Conservation (phyloP, 2,329 filamentous ascomycete species). For the Hawksworthiomyces lignivorus region DNA sequence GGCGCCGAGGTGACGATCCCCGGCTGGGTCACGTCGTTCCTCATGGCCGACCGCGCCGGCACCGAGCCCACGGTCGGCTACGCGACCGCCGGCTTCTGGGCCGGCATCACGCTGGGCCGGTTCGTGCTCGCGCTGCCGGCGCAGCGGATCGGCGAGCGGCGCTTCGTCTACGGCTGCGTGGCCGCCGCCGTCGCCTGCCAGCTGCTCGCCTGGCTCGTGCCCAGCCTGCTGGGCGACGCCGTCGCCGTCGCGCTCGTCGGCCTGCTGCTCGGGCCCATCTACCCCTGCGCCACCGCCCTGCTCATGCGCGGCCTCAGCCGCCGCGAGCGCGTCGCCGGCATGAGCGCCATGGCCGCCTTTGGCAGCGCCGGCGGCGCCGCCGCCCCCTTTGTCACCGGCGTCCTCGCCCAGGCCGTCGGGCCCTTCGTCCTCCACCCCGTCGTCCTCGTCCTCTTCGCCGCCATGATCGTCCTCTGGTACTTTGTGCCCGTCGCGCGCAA, state of each 20-base stretch:
- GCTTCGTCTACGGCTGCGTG: constrained; percentile 57
- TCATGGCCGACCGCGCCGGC: constrained; percentile 65
- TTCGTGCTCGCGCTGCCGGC: constrained; percentile 63
- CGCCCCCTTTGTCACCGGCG: constrained; percentile 57
- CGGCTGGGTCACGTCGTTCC: constrained; percentile 80
- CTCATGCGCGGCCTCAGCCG: constrained; percentile 54
- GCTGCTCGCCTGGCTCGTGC: constrained; percentile 70
- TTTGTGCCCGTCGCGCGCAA: constrained; percentile 49
- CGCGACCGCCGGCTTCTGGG: constrained; percentile 66
- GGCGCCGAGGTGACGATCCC: constrained; percentile 77
- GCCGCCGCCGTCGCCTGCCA: constrained; percentile 59
- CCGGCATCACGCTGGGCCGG: constrained; percentile 67
- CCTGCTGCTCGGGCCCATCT: constrained; percentile 69
- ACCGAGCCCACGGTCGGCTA: constrained; percentile 68
- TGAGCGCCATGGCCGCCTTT: constrained; percentile 62
- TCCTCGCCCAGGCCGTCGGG: constrained; percentile 53
- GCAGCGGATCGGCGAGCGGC: constrained; percentile 60
- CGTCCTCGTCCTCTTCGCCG: constrained; percentile 54
- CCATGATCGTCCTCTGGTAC: constrained; percentile 61
- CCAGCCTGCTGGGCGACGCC: constrained; percentile 64
- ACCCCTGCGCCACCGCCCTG: constrained; percentile 62
- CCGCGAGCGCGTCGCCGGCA: constrained; percentile 52
- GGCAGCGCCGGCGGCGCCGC: constrained; percentile 62
- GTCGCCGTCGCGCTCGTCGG: constrained; percentile 64
- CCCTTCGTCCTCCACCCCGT: constrained; percentile 62